A percentile compares a stretch with the other conserved stretches of the same genome.
Evolutionary conservation across 129 eudicot genomes (phyloP).

Genomic region (carrot (Daucus carota)): DNA sequence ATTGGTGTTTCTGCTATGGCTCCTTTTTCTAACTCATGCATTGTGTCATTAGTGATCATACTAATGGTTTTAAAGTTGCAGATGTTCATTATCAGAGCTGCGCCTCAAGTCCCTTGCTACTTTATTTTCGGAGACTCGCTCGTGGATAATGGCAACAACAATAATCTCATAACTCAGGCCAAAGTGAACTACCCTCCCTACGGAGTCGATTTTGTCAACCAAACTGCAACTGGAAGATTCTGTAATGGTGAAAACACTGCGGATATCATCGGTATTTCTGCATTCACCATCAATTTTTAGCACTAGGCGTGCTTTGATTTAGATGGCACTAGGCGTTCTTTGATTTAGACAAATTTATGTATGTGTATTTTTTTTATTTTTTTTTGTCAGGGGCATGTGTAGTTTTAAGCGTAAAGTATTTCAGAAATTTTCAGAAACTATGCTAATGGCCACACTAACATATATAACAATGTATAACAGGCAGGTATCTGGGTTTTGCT

Average conservation of each 20-base stretch:
- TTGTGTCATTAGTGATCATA: neutral
- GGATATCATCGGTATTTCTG: neutral
- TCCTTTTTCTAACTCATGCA: no score
- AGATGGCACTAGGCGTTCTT: no score
- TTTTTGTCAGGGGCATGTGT: no score
- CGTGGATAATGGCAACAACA: slow-evolving; percentile 11
- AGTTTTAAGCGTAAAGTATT: neutral
- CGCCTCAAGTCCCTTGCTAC: slow-evolving; percentile 13
- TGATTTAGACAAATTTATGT: neutral
- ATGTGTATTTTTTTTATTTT: no score
- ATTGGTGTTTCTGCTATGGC: neutral
- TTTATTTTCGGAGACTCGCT: slow-evolving; percentile 11
- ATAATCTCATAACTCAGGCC: neutral
- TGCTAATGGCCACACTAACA: neutral
- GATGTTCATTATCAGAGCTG: neutral
- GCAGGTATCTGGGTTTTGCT: slow-evolving; percentile 21
- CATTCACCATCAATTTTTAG: neutral
- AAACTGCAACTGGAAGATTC: slow-evolving; percentile 1
- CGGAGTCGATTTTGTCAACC: neutral
- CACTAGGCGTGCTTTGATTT: no score
- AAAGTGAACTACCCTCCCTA: slow-evolving; percentile 8
- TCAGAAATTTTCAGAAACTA: neutral
- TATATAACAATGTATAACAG: neutral
- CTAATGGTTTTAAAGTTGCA: neutral
- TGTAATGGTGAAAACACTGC: neutral